Base-by-base conservation (phyloP, 164 flowering plant species). In the Chloranthus sessilifolius region DNA sequence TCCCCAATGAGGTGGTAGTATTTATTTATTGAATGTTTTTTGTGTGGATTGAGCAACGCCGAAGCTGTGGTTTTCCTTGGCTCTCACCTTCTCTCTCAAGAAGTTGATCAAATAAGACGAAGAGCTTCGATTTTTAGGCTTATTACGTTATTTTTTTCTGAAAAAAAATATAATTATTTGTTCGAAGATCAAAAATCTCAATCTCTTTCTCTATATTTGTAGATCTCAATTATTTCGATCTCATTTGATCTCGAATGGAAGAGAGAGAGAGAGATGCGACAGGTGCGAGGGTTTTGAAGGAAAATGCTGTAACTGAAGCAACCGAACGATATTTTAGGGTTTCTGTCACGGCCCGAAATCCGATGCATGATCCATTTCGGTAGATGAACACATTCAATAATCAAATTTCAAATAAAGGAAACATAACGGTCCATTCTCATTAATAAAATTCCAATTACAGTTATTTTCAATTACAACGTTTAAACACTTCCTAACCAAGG, bases 261-360 rank as follows among this genome's bases (percentile, higher is more conserved):
- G 61, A 12, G 27, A 9, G n/a, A n/a, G n/a, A n/a, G 46, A 36
- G 48, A 41, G 28, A 35, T 66, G 37, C 28, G 37, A 8, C 16
- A 28, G 30, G 33, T 15, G 56, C 35, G 59, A 52, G 25, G 47
- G 43, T 14, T n/a, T 26, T 2, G 28, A 10, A 20, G 39, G 38
- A 56, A 54, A 46, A 75, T 72, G 82, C 59, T 76, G 35, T 80
- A 74, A 60, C 45, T 81, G 78, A 79, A 77, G 72, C 84, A 76
- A 60, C 81, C 82, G 3, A 67, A 27, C 51, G 30, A 17, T 9
- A 45, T 39, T 36, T 25, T 54, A 57, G 60, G 55, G 52, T 53
- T 62, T 28, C 22, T n/a, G n/a, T n/a, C n/a, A n/a, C n/a, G n/a
- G n/a, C n/a, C n/a, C n/a, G n/a, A n/a, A n/a, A n/a, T n/a, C n/a